Conservation (phyloP, 176 grass and related monocot species). For the Metroxylon sagu region DNA sequence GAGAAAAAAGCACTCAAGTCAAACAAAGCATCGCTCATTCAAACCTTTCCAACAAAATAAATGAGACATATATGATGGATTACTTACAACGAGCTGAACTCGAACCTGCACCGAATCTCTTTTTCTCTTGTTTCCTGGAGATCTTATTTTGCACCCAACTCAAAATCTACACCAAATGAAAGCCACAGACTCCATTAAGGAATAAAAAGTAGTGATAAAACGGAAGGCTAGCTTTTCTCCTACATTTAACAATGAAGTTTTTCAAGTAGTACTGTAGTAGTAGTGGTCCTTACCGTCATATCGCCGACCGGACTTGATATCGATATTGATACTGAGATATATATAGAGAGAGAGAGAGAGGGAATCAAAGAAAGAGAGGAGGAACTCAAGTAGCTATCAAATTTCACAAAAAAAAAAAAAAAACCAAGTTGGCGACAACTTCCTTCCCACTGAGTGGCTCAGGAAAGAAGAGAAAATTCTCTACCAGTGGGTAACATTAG, state of each 20-base stretch:
- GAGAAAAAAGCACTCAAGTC: too few relatives aligned
- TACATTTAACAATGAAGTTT: too few relatives aligned
- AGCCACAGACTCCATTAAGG: neutral
- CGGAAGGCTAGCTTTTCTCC: too few relatives aligned
- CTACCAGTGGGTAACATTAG: neutral
- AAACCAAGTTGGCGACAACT: too few relatives aligned
- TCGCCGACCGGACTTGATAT: neutral
- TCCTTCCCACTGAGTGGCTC: too few relatives aligned
- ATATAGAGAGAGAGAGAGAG: too few relatives aligned
- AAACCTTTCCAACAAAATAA: neutral
- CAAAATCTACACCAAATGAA: constrained; percentile 50
- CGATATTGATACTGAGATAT: neutral
- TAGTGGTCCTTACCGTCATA: constrained; percentile 8
- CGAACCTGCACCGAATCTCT: constrained; percentile 13
- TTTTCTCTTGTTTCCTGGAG: constrained; percentile 32
- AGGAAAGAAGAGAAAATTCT: neutral
- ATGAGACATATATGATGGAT: neutral
- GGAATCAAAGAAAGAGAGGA: too few relatives aligned
- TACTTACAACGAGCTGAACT: constrained; percentile 23
- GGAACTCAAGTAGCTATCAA: too few relatives aligned
- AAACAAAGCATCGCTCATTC: neutral
- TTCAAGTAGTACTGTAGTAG: neutral
- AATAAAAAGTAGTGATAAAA: too few relatives aligned
- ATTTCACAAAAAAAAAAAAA: too few relatives aligned
- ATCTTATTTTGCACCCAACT: constrained; percentile 67